These are phyloP conservation scores for Biscutella laevigata DNA, from an alignment of 441 rosid species.

Conservation along the genomic window DNA sequence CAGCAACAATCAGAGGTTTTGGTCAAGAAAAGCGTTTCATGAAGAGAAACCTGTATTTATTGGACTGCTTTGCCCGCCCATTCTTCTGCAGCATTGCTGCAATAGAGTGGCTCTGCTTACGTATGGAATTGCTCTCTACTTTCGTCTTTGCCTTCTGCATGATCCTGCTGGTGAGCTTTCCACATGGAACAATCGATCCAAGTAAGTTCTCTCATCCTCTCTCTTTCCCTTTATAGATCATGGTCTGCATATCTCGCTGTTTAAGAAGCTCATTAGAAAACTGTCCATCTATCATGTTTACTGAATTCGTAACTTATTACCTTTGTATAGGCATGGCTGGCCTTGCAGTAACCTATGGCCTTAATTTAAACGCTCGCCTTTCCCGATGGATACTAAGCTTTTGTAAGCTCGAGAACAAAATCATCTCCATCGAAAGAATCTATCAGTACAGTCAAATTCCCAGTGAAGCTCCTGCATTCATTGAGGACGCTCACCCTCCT, in stretches of 20 bases:
- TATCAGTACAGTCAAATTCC: no score
- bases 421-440: no score
- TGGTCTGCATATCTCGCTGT: not conserved
- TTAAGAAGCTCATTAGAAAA: not conserved
- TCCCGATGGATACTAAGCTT: no score
- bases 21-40: constrained; percentile 83
- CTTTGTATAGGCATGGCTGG: constrained; percentile 69
- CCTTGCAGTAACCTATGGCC: constrained; percentile 87
- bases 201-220: constrained; percentile 36
- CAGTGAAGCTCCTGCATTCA: constrained; percentile 57
- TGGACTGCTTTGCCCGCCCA: constrained; percentile 83
- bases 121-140: constrained; percentile 83
- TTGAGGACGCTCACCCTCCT: constrained; percentile 50
- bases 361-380: constrained; percentile 69
- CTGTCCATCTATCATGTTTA: not conserved
- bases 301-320: not conserved
- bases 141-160: constrained; percentile 82
- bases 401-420: no score
- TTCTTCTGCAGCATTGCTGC: constrained; percentile 85
- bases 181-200: constrained; percentile 77
- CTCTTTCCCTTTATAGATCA: not conserved
- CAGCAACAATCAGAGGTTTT: constrained; percentile 84
- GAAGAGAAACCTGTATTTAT: constrained; percentile 82
- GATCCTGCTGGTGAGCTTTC: constrained; percentile 79
- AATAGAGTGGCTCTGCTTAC: constrained; percentile 85